These are phyloP conservation scores for Podospora comata DNA, from an alignment of 495 filamentous ascomycete species.

Conservation along the genomic window DNA sequence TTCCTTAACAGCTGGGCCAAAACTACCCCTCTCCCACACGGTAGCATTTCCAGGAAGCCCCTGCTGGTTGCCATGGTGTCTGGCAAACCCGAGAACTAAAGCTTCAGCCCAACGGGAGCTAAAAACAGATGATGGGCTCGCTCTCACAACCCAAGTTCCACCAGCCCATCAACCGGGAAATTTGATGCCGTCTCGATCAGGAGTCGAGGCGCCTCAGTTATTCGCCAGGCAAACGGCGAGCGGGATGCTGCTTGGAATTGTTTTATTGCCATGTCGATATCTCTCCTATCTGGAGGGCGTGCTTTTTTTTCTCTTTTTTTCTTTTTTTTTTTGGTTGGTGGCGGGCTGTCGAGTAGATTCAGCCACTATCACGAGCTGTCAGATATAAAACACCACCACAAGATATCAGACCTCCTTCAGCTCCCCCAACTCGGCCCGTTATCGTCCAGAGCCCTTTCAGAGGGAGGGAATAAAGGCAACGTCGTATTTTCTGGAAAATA, in stretches of 20 bases:
- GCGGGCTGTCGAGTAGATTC: neutral
- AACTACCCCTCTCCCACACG: neutral
- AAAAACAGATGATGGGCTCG: conserved; percentile 27
- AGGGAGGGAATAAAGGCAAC: conserved; percentile 1
- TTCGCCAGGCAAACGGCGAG: conserved; percentile 3
- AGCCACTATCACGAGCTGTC: neutral
- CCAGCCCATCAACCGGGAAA: conserved; percentile 27
- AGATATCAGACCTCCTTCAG: neutral
- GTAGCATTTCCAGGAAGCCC: neutral
- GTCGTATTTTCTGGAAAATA: conserved; percentile 16
- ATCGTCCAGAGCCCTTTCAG: neutral
- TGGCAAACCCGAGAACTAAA: conserved; percentile 22
- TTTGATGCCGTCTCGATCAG: conserved; percentile 24
- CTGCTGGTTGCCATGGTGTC: conserved; percentile 19
- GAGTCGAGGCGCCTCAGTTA: conserved; percentile 23
- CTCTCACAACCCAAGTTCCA: conserved; percentile 25
- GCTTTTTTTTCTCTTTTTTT: too few relatives aligned
- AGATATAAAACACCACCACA: neutral
- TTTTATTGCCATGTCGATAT: neutral
- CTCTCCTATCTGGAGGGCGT: too few relatives aligned
- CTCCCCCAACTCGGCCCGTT: conserved; percentile 10
- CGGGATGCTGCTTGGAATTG: neutral
- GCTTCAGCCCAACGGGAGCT: conserved; percentile 36
- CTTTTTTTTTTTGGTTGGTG: neutral
- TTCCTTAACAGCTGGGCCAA: conserved; percentile 3